Conservation (phyloP, 257 asterid species). For the Solanum piurae region DNA sequence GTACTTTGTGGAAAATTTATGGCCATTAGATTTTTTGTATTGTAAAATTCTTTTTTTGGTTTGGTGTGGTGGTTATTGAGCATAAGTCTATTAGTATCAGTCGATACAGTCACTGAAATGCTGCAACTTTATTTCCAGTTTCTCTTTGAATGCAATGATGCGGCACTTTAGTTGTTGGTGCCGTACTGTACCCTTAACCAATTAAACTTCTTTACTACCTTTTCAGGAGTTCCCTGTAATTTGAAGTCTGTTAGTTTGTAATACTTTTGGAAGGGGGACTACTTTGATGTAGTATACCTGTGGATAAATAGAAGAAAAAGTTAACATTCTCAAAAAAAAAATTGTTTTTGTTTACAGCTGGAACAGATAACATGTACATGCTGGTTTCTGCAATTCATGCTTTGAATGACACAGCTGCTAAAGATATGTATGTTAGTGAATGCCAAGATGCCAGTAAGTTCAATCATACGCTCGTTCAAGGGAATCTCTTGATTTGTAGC, state of each 20-base stretch:
- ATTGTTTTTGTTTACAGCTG: slow-evolving; percentile 40
- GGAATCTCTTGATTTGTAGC: slow-evolving; percentile 88
- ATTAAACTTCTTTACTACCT: background rate
- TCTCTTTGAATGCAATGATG: background rate
- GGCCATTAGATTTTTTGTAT: background rate
- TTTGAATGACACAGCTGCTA: slow-evolving; percentile 29
- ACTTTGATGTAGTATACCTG: background rate
- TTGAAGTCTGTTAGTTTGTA: background rate
- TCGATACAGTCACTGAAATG: background rate
- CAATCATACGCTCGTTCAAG: slow-evolving; percentile 43
- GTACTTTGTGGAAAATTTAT: background rate
- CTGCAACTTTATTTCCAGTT: background rate
- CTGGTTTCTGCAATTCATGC: slow-evolving; percentile 82
- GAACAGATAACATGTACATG: slow-evolving; percentile 52
- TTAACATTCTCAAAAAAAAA: background rate
- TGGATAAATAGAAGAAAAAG: background rate
- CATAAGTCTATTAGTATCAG: background rate
- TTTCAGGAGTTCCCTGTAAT: background rate
- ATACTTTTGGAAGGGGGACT: background rate
- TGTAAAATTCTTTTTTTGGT: background rate
- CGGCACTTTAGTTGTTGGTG: background rate
- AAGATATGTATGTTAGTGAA: slow-evolving; percentile 78
- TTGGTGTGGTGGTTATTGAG: background rate
- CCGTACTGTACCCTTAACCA: background rate
- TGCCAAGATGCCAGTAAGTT: slow-evolving; percentile 79